These are phyloP conservation scores for Fusarium sp. DNA, from an alignment of 2,329 filamentous ascomycete genomes.

Conservation along the genomic window DNA sequence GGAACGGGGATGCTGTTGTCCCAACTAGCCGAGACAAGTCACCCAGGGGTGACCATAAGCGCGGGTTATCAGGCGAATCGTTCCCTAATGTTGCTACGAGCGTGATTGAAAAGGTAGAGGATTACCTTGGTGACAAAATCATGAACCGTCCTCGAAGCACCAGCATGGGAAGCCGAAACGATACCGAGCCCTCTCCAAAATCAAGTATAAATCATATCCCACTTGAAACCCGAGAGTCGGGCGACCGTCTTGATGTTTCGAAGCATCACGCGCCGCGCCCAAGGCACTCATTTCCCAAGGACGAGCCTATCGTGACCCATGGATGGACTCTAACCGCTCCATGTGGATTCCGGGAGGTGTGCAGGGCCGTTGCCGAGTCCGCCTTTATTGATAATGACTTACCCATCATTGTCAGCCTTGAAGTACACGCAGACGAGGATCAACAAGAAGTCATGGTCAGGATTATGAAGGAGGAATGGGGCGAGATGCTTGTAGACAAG, in stretches of 20 bases:
- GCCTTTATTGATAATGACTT: constrained; percentile 81
- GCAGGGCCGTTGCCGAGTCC: constrained; percentile 78
- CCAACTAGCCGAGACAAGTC: constrained; percentile 52
- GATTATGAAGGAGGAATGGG: constrained; percentile 93
- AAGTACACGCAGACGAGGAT: constrained; percentile 83
- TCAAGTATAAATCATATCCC: constrained; percentile 46
- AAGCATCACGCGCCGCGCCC: constrained; percentile 39
- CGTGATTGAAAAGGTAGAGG: constrained; percentile 52
- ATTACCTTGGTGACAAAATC: constrained; percentile 49
- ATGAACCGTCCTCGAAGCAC: constrained; percentile 53
- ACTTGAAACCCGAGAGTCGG: constrained; percentile 49
- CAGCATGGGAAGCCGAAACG: constrained; percentile 52
- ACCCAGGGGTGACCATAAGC: constrained; percentile 57
- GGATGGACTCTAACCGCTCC: constrained; percentile 85
- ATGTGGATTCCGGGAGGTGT: constrained; percentile 89
- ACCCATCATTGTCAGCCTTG: constrained; percentile 90
- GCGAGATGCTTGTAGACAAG: constrained; percentile 74
- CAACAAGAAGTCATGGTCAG: constrained; percentile 94
- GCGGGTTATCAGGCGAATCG: constrained; percentile 59
- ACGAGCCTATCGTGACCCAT: constrained; percentile 85
- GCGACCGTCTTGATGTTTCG: constrained; percentile 50
- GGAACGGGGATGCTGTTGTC: constrained; percentile 74
- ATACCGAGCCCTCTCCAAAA: constrained; percentile 47
- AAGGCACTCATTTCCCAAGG: constrained; percentile 50
- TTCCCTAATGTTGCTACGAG: constrained; percentile 59